A percentile compares a stretch with the other conserved stretches of the same genome.
Conservation (phyloP, 2,329 filamentous ascomycete species). For the Exophiala mesophila region DNA sequence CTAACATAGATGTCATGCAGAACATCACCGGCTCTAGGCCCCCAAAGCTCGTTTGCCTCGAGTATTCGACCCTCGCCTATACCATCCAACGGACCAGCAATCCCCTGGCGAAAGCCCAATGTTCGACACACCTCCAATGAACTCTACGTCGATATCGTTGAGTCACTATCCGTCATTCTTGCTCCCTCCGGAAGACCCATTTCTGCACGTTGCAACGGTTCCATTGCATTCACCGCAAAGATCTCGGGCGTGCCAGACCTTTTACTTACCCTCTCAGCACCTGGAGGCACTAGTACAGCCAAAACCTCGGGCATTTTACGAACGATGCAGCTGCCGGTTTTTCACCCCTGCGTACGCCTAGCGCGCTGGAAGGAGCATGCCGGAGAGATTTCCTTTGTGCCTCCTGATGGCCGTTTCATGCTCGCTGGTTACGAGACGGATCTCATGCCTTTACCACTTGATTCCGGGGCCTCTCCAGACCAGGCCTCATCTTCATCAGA, state of each 20-base stretch:
- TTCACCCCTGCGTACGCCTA: conserved; percentile 90
- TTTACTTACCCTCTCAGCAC: conserved; percentile 71
- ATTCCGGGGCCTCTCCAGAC: conserved; percentile 51
- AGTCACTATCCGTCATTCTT: conserved; percentile 80
- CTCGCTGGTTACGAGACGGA: conserved; percentile 93
- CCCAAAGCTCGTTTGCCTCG: conserved; percentile 37
- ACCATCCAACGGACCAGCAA: conserved; percentile 44
- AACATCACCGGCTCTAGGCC: conserved; percentile 39
- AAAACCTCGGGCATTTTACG: conserved; percentile 48
- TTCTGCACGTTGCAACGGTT: conserved; percentile 81
- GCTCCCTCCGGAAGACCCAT: conserved; percentile 86
- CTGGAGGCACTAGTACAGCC: conserved; percentile 68
- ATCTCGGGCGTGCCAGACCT: conserved; percentile 92
- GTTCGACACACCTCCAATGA: conserved; percentile 96
- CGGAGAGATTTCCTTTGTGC: conserved; percentile 91
- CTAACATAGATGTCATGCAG: too few species aligned
- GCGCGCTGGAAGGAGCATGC: conserved; percentile 85
- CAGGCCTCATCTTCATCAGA: conserved; percentile 44
- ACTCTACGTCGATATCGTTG: conserved; percentile 91
- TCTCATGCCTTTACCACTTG: conserved; percentile 66
- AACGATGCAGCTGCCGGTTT: conserved; percentile 82
- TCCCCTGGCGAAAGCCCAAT: conserved; percentile 88
- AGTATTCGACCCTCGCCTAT: conserved; percentile 30
- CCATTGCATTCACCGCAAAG: conserved; percentile 90
- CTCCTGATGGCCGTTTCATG: conserved; percentile 89